These are phyloP conservation scores for Pilasporangium apinafurcum DNA, from an alignment of 352 stramenopile species.

Conservation along the genomic window DNA sequence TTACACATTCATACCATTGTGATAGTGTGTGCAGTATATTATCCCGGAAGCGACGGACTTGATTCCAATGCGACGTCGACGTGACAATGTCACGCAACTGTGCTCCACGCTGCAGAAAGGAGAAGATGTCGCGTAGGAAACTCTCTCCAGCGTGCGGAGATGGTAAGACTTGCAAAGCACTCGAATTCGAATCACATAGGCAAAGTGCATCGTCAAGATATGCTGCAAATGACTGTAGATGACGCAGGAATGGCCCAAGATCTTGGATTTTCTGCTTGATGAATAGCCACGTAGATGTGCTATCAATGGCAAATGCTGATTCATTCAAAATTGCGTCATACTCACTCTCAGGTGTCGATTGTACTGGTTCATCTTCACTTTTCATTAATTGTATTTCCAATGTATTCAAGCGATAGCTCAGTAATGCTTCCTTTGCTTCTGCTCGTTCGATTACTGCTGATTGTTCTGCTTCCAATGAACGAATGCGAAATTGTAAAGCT, in stretches of 20 bases:
- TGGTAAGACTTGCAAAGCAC: conserved; percentile 17
- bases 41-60: conserved; percentile 18
- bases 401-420: neutral
- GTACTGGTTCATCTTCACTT: conserved; percentile 6
- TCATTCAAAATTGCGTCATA: conserved; percentile 3
- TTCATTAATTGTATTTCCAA: conserved; percentile 10
- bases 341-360: neutral
- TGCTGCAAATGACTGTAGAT: conserved; percentile 26
- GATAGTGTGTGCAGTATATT: conserved; percentile 26
- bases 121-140: conserved; percentile 10
- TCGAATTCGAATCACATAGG: conserved; percentile 27
- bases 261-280: conserved; percentile 12
- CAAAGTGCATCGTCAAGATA: conserved; percentile 20
- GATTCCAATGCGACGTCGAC: conserved; percentile 7
- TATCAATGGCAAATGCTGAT: neutral
- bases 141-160: conserved; percentile 5
- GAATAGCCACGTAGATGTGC: conserved; percentile 4
- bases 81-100: conserved; percentile 8
- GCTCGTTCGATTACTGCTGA: neutral
- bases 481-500: too few relatives aligned
- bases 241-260: conserved; percentile 30
- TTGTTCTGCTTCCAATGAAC: neutral
- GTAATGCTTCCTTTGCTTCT: neutral
- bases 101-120: conserved; percentile 11
- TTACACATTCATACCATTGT: conserved; percentile 37